Evolutionary conservation across 805 yeast species (phyloP), one percentile per base, ranked within the genome.

Genomic region (Kregervanrija delftensis): DNA sequence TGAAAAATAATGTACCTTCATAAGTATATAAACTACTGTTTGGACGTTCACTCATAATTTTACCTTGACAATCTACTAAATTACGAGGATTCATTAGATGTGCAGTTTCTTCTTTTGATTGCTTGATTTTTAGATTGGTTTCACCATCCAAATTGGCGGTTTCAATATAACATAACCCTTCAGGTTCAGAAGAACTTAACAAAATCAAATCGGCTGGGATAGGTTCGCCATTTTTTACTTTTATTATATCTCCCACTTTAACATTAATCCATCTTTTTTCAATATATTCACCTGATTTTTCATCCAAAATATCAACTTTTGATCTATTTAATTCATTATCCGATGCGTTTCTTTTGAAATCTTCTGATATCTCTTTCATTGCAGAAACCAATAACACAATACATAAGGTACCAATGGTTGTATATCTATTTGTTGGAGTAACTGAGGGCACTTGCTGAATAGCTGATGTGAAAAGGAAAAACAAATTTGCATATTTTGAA

Each of bases 81-180:
- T 79, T 83, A 30, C 70, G 65, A 0, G 93, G 86, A 40, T 84
- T 79, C 22, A 84, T 83, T 45, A 85, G 61, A 49, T 73, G 71
- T 4, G 87, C 73, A 0, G 99, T 93, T 56, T 89, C 96, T 2
- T 76, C 69, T 42, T 74, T 73, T 1, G 96, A 79, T 62, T 93
- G 98, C 59, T 95, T 95, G 60, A 93, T 93, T 59, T 93, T 93
- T 56, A 93, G 72, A 62, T 93, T 93, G 0, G 99, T 95, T 63
- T 93, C 99, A 46, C 99, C 99, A 64, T 93, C 99, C 53, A 93
- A 70, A 58, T 93, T 93, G 0, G 99, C 96, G 1, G 99, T 93
- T 65, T 93, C 99, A 45, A 95, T 87, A 57, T 93, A 93, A 63
- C 99, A 95, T 49, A 93, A 71, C 2, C 99, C 99, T 64, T 91